Evolutionary conservation across 352 stramenopile species (phyloP).

Genomic region (Pythium dissotocum): DNA sequence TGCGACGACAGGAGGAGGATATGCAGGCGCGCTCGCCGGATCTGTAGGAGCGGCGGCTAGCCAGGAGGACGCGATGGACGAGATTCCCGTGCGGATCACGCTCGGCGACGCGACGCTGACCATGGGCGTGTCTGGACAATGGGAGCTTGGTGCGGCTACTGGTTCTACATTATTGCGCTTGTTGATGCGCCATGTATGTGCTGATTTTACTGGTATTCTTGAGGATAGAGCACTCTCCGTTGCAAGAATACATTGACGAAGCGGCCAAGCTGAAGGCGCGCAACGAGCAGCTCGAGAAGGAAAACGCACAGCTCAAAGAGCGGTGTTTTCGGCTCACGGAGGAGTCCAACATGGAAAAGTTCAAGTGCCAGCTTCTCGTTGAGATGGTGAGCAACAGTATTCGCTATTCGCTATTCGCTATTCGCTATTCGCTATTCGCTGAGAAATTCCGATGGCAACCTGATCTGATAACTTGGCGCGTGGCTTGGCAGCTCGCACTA

Average conservation of each 20-base stretch:
- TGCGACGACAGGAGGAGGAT: background rate
- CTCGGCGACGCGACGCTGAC: constrained; percentile 55
- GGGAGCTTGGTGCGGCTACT: constrained; percentile 57
- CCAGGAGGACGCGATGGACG: constrained; percentile 15
- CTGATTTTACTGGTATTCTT: background rate
- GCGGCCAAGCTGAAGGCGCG: constrained; percentile 39
- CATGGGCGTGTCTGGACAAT: constrained; percentile 46
- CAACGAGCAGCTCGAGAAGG: constrained; percentile 50
- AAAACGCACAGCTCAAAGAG: constrained; percentile 64
- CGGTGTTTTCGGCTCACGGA: constrained; percentile 62
- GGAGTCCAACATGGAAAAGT: constrained; percentile 88
- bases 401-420: no score
- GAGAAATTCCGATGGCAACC: background rate
- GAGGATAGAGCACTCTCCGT: constrained; percentile 50
- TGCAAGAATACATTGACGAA: constrained; percentile 46
- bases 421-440: no score
- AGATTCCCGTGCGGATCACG: constrained; percentile 63
- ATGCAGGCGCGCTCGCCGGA: background rate
- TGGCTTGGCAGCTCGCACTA: constrained; percentile 54
- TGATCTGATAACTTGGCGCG: constrained; percentile 2
- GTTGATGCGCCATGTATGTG: background rate
- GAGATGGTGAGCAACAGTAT: constrained; percentile 54
- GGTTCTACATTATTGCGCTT: background rate
- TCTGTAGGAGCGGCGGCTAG: background rate
- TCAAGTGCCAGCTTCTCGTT: constrained; percentile 85